Percentiles rank a stretch among this genome's conserved stretches.
These are phyloP conservation scores for Debaryomyces castellii DNA, from an alignment of 805 yeast genomes.

Conservation along the genomic window DNA sequence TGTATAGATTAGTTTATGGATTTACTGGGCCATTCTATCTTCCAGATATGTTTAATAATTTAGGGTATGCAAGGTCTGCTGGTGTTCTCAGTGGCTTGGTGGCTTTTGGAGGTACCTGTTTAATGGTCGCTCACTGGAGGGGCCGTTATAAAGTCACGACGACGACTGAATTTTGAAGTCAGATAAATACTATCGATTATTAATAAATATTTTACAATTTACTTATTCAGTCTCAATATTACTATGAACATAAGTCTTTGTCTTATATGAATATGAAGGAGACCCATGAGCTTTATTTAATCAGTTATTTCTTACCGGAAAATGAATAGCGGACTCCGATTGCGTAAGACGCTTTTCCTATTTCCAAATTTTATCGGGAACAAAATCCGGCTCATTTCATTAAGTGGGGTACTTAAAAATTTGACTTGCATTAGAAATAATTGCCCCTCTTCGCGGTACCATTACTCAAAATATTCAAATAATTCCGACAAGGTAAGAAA, in stretches of 20 bases:
- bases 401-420: too few species aligned
- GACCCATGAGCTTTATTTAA: too few species aligned
- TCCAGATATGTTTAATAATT: slow-evolving; percentile 19
- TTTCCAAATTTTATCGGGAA: too few species aligned
- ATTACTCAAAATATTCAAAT: too few species aligned
- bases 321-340: too few species aligned
- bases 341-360: too few species aligned
- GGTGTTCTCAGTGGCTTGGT: slow-evolving; percentile 10
- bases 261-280: too few species aligned
- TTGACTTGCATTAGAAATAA: background rate
- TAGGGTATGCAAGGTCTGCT: slow-evolving; percentile 9
- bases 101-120: slow-evolving; percentile 5
- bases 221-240: too few species aligned
- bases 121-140: background rate
- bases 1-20: slow-evolving; percentile 20
- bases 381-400: too few species aligned
- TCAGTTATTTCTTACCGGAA: too few species aligned
- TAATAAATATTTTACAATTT: background rate
- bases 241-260: too few species aligned
- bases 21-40: slow-evolving; percentile 27
- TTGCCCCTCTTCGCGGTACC: background rate
- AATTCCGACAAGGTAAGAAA: background rate
- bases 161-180: background rate
- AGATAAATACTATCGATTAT: background rate
- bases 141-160: background rate